These are phyloP conservation scores for Thinopyrum elongatum DNA, from an alignment of 176 grass and related monocot genomes.

Conservation along the genomic window DNA sequence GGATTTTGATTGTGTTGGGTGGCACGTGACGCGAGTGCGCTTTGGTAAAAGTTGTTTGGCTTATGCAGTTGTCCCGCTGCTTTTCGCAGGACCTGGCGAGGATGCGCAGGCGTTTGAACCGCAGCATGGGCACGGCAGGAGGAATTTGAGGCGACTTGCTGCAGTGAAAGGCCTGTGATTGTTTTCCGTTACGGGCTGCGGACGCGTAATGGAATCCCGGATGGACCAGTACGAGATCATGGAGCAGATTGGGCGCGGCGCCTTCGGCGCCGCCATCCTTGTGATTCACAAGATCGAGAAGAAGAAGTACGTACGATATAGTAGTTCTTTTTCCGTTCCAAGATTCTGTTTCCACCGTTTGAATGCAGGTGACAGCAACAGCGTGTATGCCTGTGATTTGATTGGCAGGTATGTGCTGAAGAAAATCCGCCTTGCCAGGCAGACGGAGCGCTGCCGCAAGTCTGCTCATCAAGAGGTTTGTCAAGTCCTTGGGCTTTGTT, in stretches of 20 bases:
- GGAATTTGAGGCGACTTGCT: constrained; percentile 1
- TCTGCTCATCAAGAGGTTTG: constrained; percentile 94
- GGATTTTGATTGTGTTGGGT: constrained; percentile 33
- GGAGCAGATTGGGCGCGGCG: constrained; percentile 95
- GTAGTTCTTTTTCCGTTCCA: neutral
- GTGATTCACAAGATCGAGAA: constrained; percentile 97
- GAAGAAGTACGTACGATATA: constrained; percentile 70
- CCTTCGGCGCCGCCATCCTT: constrained; percentile 92
- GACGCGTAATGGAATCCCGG: constrained; percentile 79
- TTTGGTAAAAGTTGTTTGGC: constrained; percentile 33
- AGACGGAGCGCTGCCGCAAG: constrained; percentile 83
- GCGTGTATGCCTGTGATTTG: neutral
- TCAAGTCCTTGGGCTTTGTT: neutral
- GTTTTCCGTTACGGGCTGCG: neutral
- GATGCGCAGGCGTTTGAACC: constrained; percentile 22
- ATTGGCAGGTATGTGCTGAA: constrained; percentile 85
- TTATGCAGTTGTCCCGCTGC: constrained; percentile 29
- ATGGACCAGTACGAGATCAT: constrained; percentile 99
- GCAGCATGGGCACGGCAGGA: constrained; percentile 11
- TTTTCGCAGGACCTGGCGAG: constrained; percentile 30
- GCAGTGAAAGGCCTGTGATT: constrained; percentile 14
- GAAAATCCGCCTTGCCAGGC: constrained; percentile 91
- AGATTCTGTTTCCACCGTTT: neutral
- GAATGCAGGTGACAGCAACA: neutral
- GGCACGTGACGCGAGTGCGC: constrained; percentile 35